Evolutionary conservation across 805 yeast genomes (phyloP).

Genomic region (Sugiyamaella lignohabitans): DNA sequence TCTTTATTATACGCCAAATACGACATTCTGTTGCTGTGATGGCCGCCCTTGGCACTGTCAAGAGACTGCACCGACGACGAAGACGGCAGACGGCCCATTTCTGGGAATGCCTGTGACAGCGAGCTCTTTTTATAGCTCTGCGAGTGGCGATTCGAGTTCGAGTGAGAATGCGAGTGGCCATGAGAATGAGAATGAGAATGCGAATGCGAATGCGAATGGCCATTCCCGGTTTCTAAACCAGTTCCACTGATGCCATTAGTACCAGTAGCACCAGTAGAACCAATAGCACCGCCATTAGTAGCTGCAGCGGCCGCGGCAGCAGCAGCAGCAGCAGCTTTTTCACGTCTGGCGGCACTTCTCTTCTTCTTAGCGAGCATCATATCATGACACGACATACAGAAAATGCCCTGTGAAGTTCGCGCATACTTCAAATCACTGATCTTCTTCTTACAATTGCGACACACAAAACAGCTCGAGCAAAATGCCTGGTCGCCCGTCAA

Average conservation of each 20-base stretch:
- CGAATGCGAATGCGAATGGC: too few species aligned
- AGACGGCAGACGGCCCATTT: too few species aligned
- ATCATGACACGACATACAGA: slow-evolving; percentile 91
- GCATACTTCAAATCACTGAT: slow-evolving; percentile 90
- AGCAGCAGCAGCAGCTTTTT: slow-evolving; percentile 8
- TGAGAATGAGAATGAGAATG: too few species aligned
- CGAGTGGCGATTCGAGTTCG: not conserved
- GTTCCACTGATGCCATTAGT: not conserved
- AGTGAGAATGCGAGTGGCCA: too few species aligned
- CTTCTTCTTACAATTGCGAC: slow-evolving; percentile 77
- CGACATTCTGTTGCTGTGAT: not conserved
- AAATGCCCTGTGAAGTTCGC: slow-evolving; percentile 84
- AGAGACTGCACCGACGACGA: not conserved
- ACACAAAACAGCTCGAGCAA: slow-evolving; percentile 82
- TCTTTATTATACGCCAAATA: slow-evolving; percentile 2
- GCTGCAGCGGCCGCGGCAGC: slow-evolving; percentile 7
- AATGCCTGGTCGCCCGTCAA: slow-evolving; percentile 93
- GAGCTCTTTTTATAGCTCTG: not conserved
- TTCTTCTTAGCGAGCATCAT: slow-evolving; percentile 69
- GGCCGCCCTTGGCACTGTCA: too few species aligned
- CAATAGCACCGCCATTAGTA: not conserved
- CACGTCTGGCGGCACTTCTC: slow-evolving; percentile 30
- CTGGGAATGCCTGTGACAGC: too few species aligned
- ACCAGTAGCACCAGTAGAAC: not conserved
- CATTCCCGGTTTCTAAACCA: not conserved